Conservation (phyloP, 2,329 filamentous ascomycete genomes). For the Nigrospora sphaerica region DNA sequence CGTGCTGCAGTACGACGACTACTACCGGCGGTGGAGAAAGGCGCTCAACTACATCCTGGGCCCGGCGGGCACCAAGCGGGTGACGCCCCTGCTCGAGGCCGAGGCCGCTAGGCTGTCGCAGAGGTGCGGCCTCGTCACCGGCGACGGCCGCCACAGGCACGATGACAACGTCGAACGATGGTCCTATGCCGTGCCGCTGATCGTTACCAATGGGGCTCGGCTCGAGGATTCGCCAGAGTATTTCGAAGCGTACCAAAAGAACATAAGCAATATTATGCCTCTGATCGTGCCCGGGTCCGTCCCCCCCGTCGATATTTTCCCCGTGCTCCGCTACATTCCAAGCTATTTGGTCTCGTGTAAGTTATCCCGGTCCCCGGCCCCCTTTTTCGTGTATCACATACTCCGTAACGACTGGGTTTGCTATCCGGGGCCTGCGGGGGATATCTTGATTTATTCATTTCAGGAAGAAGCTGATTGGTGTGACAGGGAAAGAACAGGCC, state of each 20-base stretch:
- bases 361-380: too few species aligned
- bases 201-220: constrained; percentile 1
- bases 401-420: too few species aligned
- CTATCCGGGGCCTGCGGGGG: too few species aligned
- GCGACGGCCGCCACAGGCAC: background rate
- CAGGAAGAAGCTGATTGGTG: too few species aligned
- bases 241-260: background rate
- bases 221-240: background rate
- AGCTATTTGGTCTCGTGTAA: constrained; percentile 6
- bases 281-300: background rate
- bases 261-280: background rate
- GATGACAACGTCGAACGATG: background rate
- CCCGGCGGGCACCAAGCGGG: background rate
- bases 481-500: too few species aligned
- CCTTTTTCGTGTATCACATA: too few species aligned
- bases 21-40: constrained; percentile 5
- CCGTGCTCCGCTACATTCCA: constrained; percentile 6
- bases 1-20: constrained; percentile 4
- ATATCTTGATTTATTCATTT: too few species aligned
- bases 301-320: constrained; percentile 8
- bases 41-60: constrained; percentile 2
- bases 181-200: constrained; percentile 1
- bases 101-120: constrained; percentile 2
- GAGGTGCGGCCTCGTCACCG: background rate
- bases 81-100: constrained; percentile 3